phyloP scores from a whole-genome alignment of 2,329 filamentous ascomycete species.

The Calonectria hongkongensis region DNA sequence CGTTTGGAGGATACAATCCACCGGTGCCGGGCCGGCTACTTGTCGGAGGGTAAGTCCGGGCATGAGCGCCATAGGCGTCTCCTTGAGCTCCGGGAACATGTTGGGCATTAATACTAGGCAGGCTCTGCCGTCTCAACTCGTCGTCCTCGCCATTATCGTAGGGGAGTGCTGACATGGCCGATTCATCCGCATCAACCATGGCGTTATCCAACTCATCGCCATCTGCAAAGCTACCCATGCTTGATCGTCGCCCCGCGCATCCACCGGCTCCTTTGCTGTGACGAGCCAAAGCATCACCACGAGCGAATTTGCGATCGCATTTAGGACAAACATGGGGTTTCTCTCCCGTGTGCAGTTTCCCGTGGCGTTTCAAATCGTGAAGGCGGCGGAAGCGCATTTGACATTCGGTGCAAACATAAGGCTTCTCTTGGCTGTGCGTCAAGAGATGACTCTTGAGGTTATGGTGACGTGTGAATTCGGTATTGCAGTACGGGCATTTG shows the following conservation, averaged over 20 bases:
- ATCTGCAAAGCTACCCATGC: conserved; percentile 87
- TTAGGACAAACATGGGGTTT: conserved; percentile 96
- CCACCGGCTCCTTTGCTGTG: conserved; percentile 97
- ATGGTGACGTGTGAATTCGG: conserved; percentile 97
- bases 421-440: conserved; percentile 98
- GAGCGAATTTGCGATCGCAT: conserved; percentile 94
- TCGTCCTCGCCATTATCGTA: conserved; percentile 77
- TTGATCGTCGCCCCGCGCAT: conserved; percentile 92
- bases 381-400: conserved; percentile 93
- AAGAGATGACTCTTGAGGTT: conserved; percentile 98
- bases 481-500: conserved; percentile 96
- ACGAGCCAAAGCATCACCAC: conserved; percentile 93
- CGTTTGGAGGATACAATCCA: conserved; percentile 78
- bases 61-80: conserved; percentile 75
- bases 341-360: conserved; percentile 97
- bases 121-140: conserved; percentile 79
- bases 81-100: conserved; percentile 74
- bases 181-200: conserved; percentile 71
- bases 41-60: conserved; percentile 87
- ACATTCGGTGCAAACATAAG: conserved; percentile 95
- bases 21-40: conserved; percentile 70
- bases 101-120: conserved; percentile 84
- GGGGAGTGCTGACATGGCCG: conserved; percentile 73
- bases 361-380: conserved; percentile 96
- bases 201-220: conserved; percentile 82